Base-by-base conservation (phyloP, 2,329 filamentous ascomycete species). In the Scolecobasidium constrictum region DNA sequence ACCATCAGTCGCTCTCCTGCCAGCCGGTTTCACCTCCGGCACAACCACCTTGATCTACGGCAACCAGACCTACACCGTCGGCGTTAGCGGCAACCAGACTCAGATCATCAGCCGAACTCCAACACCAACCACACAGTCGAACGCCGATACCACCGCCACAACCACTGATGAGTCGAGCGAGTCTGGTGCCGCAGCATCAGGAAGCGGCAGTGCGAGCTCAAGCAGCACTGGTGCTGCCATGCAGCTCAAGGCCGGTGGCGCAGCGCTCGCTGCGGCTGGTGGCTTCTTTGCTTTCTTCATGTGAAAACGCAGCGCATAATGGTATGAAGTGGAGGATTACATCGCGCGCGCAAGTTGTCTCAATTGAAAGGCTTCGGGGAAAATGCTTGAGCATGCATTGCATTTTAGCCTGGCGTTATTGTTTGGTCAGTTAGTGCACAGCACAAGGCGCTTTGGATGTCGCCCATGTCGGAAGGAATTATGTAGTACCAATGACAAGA, bases 1-100 rank as follows among this genome's bases (percentile, higher is more conserved):
- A 49, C 53, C 63, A 17, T 51, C 50, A 15, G 57, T 59, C 42
- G 62, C 58, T 22, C 62, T 62, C 18, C 61, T 68, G 47, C 65
- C 65, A n/a, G 61, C 64, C 21, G 62, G 61, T 38, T 54, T 64
- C n/a, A 49, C 55, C 11, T 46, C 49, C n/a, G 60, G 60, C 39
- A 42, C 53, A 19, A 56, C 53, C 48, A 54, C 54, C 19, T 45
- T 60, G 18, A 42, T 46, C 16, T 22, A 34, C 35, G 42, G 36
- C n/a, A 46, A 45, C 42, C 47, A 51, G 23, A 49, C 50, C 33
- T 53, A 53, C 47, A 52, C 49, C 42, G 47, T 53, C 46, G 56
- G 57, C 45, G 51, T 56, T 52, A 46, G 54, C 36, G 52, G 52
- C 21, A 43, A 50, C 41, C 53, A 47, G 33, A 54, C 52, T 34